These are phyloP conservation scores for Arabidopsis suecica DNA, from an alignment of 345 rosid genomes.

Conservation along the genomic window DNA sequence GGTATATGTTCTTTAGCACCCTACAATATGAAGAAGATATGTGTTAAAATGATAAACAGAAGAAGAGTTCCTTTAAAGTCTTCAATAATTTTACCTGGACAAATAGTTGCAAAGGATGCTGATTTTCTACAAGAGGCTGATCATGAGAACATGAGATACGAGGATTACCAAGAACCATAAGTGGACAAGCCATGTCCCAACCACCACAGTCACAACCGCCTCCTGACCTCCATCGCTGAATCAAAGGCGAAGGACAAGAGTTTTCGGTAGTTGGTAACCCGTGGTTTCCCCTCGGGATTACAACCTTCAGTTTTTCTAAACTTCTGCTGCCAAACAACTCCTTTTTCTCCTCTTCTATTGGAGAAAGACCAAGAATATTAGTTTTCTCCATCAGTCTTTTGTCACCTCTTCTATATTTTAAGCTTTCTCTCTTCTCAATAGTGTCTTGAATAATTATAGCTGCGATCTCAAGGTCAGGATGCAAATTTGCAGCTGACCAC, in stretches of 20 bases:
- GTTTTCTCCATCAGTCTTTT: constrained; percentile 44
- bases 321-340: constrained; percentile 31
- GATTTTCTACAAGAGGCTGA: constrained; percentile 59
- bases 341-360: constrained; percentile 49
- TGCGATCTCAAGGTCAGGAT: constrained; percentile 75
- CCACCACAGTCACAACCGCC: constrained; percentile 99
- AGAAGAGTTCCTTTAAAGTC: neutral
- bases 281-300: constrained; percentile 83
- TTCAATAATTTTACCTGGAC: constrained; percentile 60
- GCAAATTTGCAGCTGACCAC: constrained; percentile 54
- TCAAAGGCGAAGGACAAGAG: constrained; percentile 72
- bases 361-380: constrained; percentile 47
- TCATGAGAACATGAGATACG: constrained; percentile 53
- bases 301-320: constrained; percentile 57
- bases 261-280: constrained; percentile 63
- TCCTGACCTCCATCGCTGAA: constrained; percentile 87
- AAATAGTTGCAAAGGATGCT: constrained; percentile 69
- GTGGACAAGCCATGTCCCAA: constrained; percentile 99
- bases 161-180: constrained; percentile 72
- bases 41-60: constrained; percentile 15
- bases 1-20: constrained; percentile 79
- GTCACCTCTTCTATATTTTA: constrained; percentile 56
- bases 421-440: constrained; percentile 74
- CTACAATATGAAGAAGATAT: constrained; percentile 42
- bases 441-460: constrained; percentile 75